A percentile compares a stretch with the other conserved stretches of the same genome.
Evolutionary conservation across 495 filamentous ascomycete species (phyloP).

Genomic region (Talaromyces nanjingensis): DNA sequence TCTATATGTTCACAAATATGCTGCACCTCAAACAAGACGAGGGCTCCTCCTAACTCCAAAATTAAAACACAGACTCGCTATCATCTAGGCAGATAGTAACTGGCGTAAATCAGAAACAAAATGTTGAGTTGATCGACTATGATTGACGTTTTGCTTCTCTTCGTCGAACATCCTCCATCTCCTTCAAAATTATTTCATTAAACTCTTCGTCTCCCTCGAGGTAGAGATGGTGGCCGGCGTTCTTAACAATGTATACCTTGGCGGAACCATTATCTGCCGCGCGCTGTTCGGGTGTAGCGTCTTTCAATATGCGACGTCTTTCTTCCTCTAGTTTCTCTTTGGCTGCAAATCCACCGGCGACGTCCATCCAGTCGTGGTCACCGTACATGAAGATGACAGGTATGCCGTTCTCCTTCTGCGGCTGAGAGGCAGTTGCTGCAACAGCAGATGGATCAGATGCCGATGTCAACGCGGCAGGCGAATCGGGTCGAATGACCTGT

Average conservation of each 20-base stretch:
- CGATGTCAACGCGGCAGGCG: conserved; percentile 11
- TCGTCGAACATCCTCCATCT: conserved; percentile 67
- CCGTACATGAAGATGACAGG: conserved; percentile 93
- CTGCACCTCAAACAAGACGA: neutral
- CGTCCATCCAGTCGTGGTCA: conserved; percentile 98
- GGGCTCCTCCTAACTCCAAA: neutral
- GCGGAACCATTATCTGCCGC: conserved; percentile 66
- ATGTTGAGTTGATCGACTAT: neutral
- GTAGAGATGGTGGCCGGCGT: conserved; percentile 90
- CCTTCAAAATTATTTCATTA: conserved; percentile 64
- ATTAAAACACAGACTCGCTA: neutral
- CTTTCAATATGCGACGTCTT: conserved; percentile 45
- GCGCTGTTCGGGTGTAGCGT: conserved; percentile 62
- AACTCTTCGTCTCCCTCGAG: conserved; percentile 87
- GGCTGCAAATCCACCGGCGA: conserved; percentile 74
- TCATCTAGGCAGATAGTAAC: neutral
- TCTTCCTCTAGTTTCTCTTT: conserved; percentile 72
- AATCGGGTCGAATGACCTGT: conserved; percentile 38
- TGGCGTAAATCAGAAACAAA: neutral
- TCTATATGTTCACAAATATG: neutral
- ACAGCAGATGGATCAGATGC: conserved; percentile 6
- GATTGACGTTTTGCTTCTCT: conserved; percentile 22
- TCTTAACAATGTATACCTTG: conserved; percentile 76
- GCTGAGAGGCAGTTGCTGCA: conserved; percentile 13
- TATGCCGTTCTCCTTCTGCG: conserved; percentile 61